phyloP scores from a whole-genome alignment of 345 rosid genomes.

The Eutrema japonicum region DNA sequence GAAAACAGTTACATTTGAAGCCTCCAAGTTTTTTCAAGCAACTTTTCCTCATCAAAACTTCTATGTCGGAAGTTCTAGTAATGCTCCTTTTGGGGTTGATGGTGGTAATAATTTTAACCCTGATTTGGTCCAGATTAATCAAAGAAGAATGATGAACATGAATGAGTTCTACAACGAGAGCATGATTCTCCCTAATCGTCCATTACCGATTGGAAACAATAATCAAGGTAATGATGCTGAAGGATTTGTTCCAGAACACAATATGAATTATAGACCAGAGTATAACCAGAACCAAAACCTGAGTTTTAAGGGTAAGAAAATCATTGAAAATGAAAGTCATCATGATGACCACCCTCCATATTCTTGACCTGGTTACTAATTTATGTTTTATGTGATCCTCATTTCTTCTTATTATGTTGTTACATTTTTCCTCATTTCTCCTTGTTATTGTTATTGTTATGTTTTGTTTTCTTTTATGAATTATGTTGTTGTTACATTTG shows the following conservation, averaged over 20 bases:
- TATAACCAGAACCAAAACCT: not conserved
- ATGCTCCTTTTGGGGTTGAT: slow-evolving; percentile 26
- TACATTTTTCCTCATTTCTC: not conserved
- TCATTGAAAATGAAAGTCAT: slow-evolving; percentile 23
- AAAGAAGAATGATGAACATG: slow-evolving; percentile 20
- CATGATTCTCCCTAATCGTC: not conserved
- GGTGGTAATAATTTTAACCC: slow-evolving; percentile 6
- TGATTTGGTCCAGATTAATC: not conserved
- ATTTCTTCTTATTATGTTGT: not conserved
- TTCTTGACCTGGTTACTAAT: slow-evolving; percentile 12
- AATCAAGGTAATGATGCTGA: not conserved
- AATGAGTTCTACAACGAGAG: slow-evolving; percentile 17
- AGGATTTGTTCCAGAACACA: not conserved
- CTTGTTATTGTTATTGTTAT: no score
- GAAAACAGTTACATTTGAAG: slow-evolving; percentile 45
- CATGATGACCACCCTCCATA: slow-evolving; percentile 19
- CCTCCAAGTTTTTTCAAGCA: slow-evolving; percentile 10
- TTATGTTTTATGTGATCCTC: slow-evolving; percentile 1
- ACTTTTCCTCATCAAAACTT: slow-evolving; percentile 17
- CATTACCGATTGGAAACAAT: not conserved
- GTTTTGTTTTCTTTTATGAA: not conserved
- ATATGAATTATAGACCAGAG: not conserved
- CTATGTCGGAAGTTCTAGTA: slow-evolving; percentile 24
- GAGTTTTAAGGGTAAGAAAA: slow-evolving; percentile 1
- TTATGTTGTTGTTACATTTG: not conserved